Evolutionary conservation across 1,284 basidiomycete genomes (phyloP).

Genomic region (Neonothopanus nambi): DNA sequence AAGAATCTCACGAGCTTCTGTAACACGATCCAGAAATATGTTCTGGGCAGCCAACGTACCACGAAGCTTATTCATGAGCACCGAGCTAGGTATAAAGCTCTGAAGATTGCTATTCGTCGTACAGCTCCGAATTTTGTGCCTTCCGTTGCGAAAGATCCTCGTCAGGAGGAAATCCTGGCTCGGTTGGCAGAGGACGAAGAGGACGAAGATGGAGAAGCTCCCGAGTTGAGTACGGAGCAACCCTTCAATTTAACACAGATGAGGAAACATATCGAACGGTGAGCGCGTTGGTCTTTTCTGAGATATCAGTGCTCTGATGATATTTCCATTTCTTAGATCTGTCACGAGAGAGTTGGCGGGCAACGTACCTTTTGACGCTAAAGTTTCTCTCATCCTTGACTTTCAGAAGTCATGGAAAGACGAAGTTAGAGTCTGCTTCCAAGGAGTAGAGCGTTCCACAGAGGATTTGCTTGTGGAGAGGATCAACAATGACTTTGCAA

Average conservation of each 20-base stretch:
- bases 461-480: background rate
- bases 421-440: constrained; percentile 30
- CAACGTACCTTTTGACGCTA: constrained; percentile 34
- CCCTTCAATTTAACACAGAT: constrained; percentile 33
- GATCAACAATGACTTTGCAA: background rate
- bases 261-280: constrained; percentile 33
- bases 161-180: no score
- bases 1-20: constrained; percentile 31
- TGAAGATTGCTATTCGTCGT: constrained; percentile 29
- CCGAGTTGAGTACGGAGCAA: background rate
- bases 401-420: constrained; percentile 35
- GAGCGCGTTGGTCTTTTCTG: constrained; percentile 11
- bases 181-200: constrained; percentile 11
- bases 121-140: constrained; percentile 35
- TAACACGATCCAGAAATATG: constrained; percentile 25
- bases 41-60: constrained; percentile 24
- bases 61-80: constrained; percentile 25
- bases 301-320: background rate
- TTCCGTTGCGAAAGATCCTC: background rate
- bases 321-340: constrained; percentile 20
- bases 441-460: constrained; percentile 24
- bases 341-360: constrained; percentile 34
- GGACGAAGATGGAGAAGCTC: constrained; percentile 3
- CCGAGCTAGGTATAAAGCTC: constrained; percentile 24
- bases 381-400: constrained; percentile 27